Base-by-base conservation (phyloP, 1,139 yeast genomes). In the Suzukiozyma palmioleophila region DNA sequence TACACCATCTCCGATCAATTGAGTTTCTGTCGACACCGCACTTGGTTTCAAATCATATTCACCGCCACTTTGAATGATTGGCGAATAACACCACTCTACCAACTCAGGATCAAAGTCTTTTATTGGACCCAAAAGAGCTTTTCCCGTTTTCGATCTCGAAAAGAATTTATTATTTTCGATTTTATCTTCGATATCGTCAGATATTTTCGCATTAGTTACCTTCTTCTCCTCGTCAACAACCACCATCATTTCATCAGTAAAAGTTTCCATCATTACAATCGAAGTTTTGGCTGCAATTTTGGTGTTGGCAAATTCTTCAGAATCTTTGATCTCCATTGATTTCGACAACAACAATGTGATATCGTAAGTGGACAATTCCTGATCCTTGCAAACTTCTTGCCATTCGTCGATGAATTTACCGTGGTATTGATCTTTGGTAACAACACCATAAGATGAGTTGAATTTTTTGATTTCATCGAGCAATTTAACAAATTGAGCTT, bases 31-130 rank as follows among this genome's bases (percentile, higher is more conserved):
- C 0, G 95, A 83, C 48, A 81, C 77, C 1, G 96, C 96, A 47
- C 94, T 83, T 35, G 95, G 94, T 53, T 76, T 83, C 55, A 90
- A 70, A 59, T 89, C 96, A 56, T 81, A 90, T 39, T 81, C 80
- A 33, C 88, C 89, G 39, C 95, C 95, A 51, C 95, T 84, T 63
- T 90, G 96, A 43, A 92, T 75, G 42, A 88, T 85, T 25, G 98
- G 97, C 36, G 89, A 80, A 60, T 88, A 89, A 52, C 96, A 86
- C 97, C 97, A 92, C 60, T 92, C 97, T 28, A 92, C 66, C 47
- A 81, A 79, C 45, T 79, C 81, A 3, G 84, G 71, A 53, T 88
- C 96, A 50, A 88, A 84, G 41, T 79, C 80, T 36, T 66, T 55
- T 41, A 56, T 50, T 28, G 64, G 66, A 32, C 65, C 72, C 44